A percentile compares a stretch with the other conserved stretches of the same genome.
Conservation (phyloP, 768 basidiomycete genomes). For the Tulasnella sp. region DNA sequence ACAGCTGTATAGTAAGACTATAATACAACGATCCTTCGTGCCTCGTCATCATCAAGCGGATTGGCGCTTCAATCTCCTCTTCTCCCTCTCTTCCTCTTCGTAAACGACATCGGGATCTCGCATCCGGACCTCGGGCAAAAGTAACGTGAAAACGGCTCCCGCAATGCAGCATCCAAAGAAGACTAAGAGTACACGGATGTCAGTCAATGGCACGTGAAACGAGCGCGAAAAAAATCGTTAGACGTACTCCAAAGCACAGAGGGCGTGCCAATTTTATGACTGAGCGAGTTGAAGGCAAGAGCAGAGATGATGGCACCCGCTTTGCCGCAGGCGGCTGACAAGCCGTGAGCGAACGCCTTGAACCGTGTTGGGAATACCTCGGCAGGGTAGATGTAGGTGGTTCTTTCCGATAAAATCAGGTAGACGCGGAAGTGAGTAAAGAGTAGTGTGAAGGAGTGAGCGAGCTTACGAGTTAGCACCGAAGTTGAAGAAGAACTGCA, state of each 20-base stretch:
- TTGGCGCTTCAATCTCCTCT: background rate
- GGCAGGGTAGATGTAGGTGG: constrained; percentile 56
- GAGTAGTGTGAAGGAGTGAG: background rate
- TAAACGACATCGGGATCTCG: background rate
- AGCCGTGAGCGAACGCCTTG: constrained; percentile 61
- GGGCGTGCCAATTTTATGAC: constrained; percentile 51
- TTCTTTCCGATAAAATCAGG: no score
- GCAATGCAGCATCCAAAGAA: background rate
- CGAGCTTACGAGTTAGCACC: constrained; percentile 52
- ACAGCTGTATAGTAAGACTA: background rate
- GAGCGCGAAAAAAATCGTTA: background rate
- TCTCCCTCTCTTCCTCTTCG: background rate
- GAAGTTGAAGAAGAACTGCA: constrained; percentile 76
- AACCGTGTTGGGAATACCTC: constrained; percentile 74
- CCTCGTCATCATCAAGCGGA: background rate
- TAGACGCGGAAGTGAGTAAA: no score
- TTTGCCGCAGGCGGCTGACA: constrained; percentile 65
- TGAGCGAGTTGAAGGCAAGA: constrained; percentile 54
- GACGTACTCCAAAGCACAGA: constrained; percentile 59
- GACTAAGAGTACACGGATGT: background rate
- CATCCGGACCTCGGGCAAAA: background rate
- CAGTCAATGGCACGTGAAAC: background rate
- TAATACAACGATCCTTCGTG: background rate
- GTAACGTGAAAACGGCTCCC: background rate
- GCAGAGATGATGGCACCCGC: constrained; percentile 66